Evolutionary conservation across 139 green algal species (phyloP), one percentile per base, ranked within the genome.

Genomic region (Chlamydomonas incerta): DNA sequence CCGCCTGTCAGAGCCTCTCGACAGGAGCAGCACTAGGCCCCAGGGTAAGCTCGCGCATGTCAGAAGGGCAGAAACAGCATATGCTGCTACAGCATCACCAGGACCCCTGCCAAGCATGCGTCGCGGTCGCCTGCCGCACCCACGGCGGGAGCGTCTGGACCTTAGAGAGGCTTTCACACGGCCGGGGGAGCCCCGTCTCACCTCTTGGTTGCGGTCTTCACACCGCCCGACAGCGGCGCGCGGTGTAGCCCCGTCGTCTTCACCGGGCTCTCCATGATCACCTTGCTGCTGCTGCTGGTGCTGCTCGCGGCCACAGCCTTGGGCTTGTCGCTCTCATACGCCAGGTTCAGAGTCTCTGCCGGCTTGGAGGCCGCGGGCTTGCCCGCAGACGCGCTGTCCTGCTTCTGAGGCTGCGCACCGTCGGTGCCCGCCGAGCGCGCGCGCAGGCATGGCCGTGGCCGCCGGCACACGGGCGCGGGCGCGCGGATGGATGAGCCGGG

Each of bases 191-290:
- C 46, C 35, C 46, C n/a, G 8, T 26, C 74, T 47, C 52, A 92
- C 79, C 73, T 87, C 17, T 75, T 46, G 10, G 96, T 98, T 17
- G 97, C 96, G 72, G 91, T 98, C 75, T 97, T 93, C 46, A 99
- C 95, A 28, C 96, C 96, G 8, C 94, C 95, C 31, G 92, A 94
- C 41, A 97, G 90, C 21, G 95, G 96, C 26, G 92, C 92, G 3
- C 94, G 89, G 70, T 92, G 91, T 72, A 98, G 87, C 5, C 95
- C 95, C 41, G 87, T 95, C 2, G 88, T 95, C 79, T 90, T 90
- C 26, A 89, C 63, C 24, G 86, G 82, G 50, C 66, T 88, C 31
- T 79, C 81, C 63, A 74, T 74, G 46, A 74, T 63, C 18, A 82
- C 60, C 35, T 72, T 82, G 26, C 18, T 13, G 17, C 15, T 18